Conservation (phyloP, 1,284 basidiomycete species). For the Nidula niveotomentosa region DNA sequence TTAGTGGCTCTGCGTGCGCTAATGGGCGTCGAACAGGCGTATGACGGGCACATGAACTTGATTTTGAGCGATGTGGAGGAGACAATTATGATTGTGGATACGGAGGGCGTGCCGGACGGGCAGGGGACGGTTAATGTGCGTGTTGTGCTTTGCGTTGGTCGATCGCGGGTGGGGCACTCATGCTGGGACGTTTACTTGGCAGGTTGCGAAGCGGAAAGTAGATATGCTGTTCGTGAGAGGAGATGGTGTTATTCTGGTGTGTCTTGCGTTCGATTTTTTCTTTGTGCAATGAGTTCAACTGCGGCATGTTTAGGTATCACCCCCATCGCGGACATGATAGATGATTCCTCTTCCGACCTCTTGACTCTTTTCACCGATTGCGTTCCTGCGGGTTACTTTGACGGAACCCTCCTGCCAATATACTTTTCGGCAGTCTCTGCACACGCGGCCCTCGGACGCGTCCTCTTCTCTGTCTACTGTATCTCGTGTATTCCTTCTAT, state of each 20-base stretch:
- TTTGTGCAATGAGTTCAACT: neutral
- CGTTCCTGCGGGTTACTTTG: no score
- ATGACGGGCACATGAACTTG: slow-evolving; percentile 99
- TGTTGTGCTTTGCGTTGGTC: slow-evolving; percentile 1
- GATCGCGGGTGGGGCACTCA: neutral
- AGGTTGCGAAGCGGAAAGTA: slow-evolving; percentile 94
- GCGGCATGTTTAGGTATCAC: slow-evolving; percentile 58
- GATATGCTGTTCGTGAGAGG: slow-evolving; percentile 99
- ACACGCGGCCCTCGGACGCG: no score
- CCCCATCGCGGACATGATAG: slow-evolving; percentile 61
- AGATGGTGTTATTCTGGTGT: slow-evolving; percentile 89
- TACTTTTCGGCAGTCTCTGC: slow-evolving; percentile 29
- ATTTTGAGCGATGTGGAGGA: slow-evolving; percentile 98
- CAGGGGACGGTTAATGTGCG: slow-evolving; percentile 65
- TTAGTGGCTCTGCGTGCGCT: slow-evolving; percentile 11
- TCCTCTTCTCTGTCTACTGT: no score
- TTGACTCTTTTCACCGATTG: no score
- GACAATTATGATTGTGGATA: slow-evolving; percentile 90
- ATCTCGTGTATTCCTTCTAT: no score
- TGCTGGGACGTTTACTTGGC: neutral
- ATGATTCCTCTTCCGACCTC: neutral
- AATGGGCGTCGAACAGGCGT: slow-evolving; percentile 64
- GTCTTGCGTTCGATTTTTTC: slow-evolving; percentile 22
- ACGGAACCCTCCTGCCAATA: slow-evolving; percentile 22
- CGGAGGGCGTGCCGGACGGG: slow-evolving; percentile 52